Base-by-base conservation (phyloP, 345 rosid species). In the Ceriops tagal region DNA sequence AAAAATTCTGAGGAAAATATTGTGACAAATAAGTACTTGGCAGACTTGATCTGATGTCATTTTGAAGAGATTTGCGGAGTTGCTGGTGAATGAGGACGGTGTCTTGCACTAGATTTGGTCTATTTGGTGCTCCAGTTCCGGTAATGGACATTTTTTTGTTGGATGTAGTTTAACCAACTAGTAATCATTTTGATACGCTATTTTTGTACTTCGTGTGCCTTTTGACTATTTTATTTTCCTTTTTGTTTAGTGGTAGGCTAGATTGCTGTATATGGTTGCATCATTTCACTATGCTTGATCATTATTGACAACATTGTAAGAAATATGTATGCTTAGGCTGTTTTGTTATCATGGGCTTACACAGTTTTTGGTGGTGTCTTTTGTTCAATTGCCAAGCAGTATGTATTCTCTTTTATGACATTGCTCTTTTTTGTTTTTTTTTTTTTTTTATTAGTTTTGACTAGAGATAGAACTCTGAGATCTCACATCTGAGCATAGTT, bases 391-490 rank as follows among this genome's bases (percentile, higher is more conserved):
- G 30, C 26, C 1, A n/a, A 24, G 22, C 30, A 6, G 13, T 53
- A n/a, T n/a, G n/a, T 53, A 46, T 68, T 7, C 53, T 5, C 49
- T 49, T 4, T 15, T 27, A 53, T 39, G 6, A n/a, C 18, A 55
- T 22, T 31, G 24, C 56, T 9, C 9, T 58, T 26, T 58, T 26
- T 31, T 52, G 7, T 51, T 20, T 26, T 31, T 52, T 13, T 51
- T 20, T n/a, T 27, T 43, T 53, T 21, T 73, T 32, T 59, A 9
- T 68, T 56, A 30, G 18, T 1, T 58, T 37, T 51, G 32, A 21
- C 28, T 68, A 10, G 53, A 27, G 73, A 64, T 60, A 66, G 34
- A 13, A 39, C n/a, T 32, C n/a, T 1, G 61, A 60, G 53, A 46
- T 49, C 34, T 68, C 39, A 51, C 47, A 22, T 60, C 30, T 16